Percentiles rank a stretch among this genome's conserved stretches.
phyloP scores from a whole-genome alignment of 2,329 filamentous ascomycete genomes.

The Zymoseptoria crescenta region DNA sequence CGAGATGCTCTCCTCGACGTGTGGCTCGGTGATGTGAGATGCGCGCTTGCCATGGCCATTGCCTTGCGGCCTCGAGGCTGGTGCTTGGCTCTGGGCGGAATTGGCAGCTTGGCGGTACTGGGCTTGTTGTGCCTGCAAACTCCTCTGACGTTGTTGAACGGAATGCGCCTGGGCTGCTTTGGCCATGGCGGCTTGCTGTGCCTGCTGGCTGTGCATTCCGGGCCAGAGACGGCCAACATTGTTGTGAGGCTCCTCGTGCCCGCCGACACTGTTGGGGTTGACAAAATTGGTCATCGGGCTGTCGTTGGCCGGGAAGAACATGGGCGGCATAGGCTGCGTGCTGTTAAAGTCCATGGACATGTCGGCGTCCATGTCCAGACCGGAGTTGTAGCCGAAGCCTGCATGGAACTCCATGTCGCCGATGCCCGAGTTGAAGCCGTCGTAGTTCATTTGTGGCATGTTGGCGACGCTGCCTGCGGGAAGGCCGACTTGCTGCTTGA shows the following conservation, averaged over 20 bases:
- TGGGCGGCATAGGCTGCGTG: constrained; percentile 43
- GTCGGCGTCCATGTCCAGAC: constrained; percentile 47
- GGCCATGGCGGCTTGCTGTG: constrained; percentile 54
- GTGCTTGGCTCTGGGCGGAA: constrained; percentile 13
- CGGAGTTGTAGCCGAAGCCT: constrained; percentile 51
- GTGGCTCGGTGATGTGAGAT: constrained; percentile 38
- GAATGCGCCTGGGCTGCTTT: constrained; percentile 35
- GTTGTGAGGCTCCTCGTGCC: constrained; percentile 51
- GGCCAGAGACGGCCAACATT: constrained; percentile 70
- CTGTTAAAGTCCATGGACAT: constrained; percentile 57
- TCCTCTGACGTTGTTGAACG: constrained; percentile 45
- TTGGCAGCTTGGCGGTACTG: constrained; percentile 29
- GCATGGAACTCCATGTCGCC: constrained; percentile 59
- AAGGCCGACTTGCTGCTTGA: constrained; percentile 91
- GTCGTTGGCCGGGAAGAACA: constrained; percentile 51
- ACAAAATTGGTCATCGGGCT: constrained; percentile 49
- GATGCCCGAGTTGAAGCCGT: constrained; percentile 45
- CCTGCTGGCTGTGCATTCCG: constrained; percentile 85
- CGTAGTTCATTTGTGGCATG: constrained; percentile 64
- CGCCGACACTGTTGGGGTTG: constrained; percentile 64
- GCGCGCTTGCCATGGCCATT: constrained; percentile 38
- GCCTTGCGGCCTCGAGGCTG: constrained; percentile 24
- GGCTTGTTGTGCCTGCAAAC: constrained; percentile 32
- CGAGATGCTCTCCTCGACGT: constrained; percentile 79
- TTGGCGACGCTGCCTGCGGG: constrained; percentile 75